Evolutionary conservation across 2,329 filamentous ascomycete species (phyloP), one percentile per base, ranked within the genome.

Genomic region (Leptographium flavum): DNA sequence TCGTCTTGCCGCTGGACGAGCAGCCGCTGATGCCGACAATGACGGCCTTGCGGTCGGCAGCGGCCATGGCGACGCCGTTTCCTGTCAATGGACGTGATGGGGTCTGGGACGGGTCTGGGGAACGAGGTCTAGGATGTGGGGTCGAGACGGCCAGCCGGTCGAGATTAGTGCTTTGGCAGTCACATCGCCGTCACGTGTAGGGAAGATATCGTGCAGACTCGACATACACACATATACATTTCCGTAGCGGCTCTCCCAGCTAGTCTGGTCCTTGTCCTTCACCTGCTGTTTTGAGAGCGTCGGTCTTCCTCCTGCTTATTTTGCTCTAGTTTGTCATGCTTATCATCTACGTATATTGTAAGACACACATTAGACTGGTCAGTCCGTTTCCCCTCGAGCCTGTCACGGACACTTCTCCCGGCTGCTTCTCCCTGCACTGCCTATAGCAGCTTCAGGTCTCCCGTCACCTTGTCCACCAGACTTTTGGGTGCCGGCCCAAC

Each of bases 1-100:
- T 96, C 3, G 92, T 96, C 68, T 98, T 98, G 49, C 92, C 92
- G 55, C 84, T 90, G 4, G 84, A 94, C 2, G 90, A 95, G 52
- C 84, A 86, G 46, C 92, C 92, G 33, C 86, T 93, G 47, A 96
- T 79, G 48, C 80, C 87, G 45, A 96, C 68, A 37, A 94, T 67
- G 49, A 90, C 59, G 32, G 73, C 71, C 42, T 66, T 70, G 19
- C 54, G 58, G n/a, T 58, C 52, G 3, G 47, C 48, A 61, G 46
- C 17, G 19, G 45, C 43, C 51, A 53, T 53, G 35, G 33, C 23
- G 21, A 22, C 19, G 21, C 21, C 21, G 21, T 13, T n/a, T 19
- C 32, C 15, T 13, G 4, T 14, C 35, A 14, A 9, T 22, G 19
- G n/a, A n/a, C n/a, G n/a, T n/a, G n/a, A n/a, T n/a, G n/a, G n/a